Base-by-base conservation (phyloP, 805 yeast species). In the Candida nanaspora region DNA sequence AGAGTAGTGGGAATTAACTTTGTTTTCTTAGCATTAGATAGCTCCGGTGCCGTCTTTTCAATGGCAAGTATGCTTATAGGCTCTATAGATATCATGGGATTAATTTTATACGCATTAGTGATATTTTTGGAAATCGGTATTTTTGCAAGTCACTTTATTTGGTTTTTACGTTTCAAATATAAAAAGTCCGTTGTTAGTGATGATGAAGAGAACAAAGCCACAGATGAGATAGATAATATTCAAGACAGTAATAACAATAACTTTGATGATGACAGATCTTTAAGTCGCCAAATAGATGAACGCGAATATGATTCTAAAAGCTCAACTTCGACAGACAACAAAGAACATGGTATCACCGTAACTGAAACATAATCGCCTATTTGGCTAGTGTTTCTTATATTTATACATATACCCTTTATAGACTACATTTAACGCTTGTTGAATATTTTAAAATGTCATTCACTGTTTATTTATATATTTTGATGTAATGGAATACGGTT, bases 1-100 rank as follows among this genome's bases (percentile, higher is more conserved):
- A 65, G 83, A 28, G 97, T 91, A 3, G 78, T 88, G 3, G 98
- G 98, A 0, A 82, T 91, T 53, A 88, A 88, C 56, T 88, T 91
- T 53, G 49, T 83, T 3, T 91, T 91, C 47, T 66, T 91, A 43
- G 52, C 70, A 5, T 63, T 89, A 63, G 97, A 91, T 57, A 75
- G 85, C 4, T 46, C 75, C 21, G 98, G 98, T 8, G 96, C 97
- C 0, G 62, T 68, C 33, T 78, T 86, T 48, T 84, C 94, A 11
- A 72, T 85, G 62, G 69, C 74, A 32, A 69, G 80, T 50, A 70
- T 72, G 26, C 52, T 64, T 5, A 70, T 79, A 19, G 95, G 82
- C 3, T 68, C 66, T 22, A 57, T 84, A 57, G 96, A 91, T 59
- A 56, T 78, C 14, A 70, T 91, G 75, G 94, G 96, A 33, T 72